phyloP scores from a whole-genome alignment of 75 land plant genomes.

The Pinus albicaulis region DNA sequence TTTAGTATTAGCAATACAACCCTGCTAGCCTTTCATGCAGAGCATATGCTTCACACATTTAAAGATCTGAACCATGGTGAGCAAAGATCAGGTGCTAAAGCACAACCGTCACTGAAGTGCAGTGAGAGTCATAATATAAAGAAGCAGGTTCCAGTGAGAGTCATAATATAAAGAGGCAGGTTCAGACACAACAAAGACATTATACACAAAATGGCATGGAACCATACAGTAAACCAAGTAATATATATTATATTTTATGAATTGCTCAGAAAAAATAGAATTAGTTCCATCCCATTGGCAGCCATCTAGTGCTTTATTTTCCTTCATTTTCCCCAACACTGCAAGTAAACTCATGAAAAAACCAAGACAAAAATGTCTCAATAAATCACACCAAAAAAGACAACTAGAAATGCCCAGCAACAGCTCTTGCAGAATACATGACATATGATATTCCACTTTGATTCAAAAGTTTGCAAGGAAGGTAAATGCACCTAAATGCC shows the following conservation, averaged over 20 bases:
- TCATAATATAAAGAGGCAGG: neutral
- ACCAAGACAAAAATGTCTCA: neutral
- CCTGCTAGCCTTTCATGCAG: neutral
- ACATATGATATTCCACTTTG: neutral
- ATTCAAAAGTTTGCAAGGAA: neutral
- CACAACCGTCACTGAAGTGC: neutral
- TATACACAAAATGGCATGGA: too few relatives aligned
- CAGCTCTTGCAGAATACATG: neutral
- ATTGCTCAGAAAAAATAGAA: neutral
- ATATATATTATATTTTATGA: neutral
- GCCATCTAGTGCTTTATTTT: neutral
- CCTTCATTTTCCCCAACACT: neutral
- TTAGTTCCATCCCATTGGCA: neutral
- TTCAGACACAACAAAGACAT: neutral
- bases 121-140: too few relatives aligned
- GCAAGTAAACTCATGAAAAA: too few relatives aligned
- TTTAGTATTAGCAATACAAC: neutral
- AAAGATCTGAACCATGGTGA: too few relatives aligned
- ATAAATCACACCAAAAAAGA: neutral
- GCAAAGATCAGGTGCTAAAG: too few relatives aligned
- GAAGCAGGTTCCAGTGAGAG: neutral
- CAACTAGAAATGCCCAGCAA: neutral
- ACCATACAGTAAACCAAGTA: neutral
- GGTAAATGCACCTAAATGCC: neutral
- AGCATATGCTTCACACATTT: neutral